Evolutionary conservation across 345 rosid species (phyloP).

Genomic region (Arabidopsis thaliana): TAIR10.1 NC_003074.8:6678501-6679000

Average conservation of each 20-base stretch:
- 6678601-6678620: slow-evolving; percentile 34
- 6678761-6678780: slow-evolving; percentile 26
- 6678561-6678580: slow-evolving; percentile 39
- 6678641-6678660: slow-evolving; percentile 22
- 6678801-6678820: background rate
- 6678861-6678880: slow-evolving; percentile 30
- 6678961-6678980: background rate
- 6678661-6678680: slow-evolving; percentile 42
- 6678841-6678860: slow-evolving; percentile 27
- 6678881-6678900: slow-evolving; percentile 20
- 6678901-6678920: slow-evolving; percentile 14
- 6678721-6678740: slow-evolving; percentile 37
- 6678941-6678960: slow-evolving; percentile 21
- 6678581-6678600: slow-evolving; percentile 36
- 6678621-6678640: slow-evolving; percentile 40
- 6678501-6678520: background rate
- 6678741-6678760: slow-evolving; percentile 31
- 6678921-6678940: slow-evolving; percentile 2
- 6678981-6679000: background rate
- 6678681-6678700: slow-evolving; percentile 48
- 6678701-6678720: slow-evolving; percentile 15
- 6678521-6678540: background rate
- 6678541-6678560: slow-evolving; percentile 21
- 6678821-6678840: slow-evolving; percentile 29
- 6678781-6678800: slow-evolving; percentile 28